Evolutionary conservation across 345 rosid species (phyloP), one percentile per base, ranked within the genome.

Genomic region (Excoecaria agallocha): DNA sequence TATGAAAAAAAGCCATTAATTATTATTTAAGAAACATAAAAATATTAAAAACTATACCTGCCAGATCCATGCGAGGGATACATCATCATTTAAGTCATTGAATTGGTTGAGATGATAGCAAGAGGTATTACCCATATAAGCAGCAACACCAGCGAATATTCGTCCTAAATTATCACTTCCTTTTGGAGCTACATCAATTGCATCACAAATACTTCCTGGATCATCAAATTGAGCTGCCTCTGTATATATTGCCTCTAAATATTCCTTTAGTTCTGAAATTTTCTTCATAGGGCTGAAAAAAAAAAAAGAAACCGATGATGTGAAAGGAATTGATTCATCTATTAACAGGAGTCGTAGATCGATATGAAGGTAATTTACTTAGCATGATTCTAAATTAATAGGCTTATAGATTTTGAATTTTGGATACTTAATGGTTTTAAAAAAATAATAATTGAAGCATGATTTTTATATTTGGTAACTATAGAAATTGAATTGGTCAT

Each of bases 111-210:
- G 41, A 64, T 84, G 80, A 68, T 85, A 87, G 79, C 88, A 87
- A 16, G 88, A 70, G 2, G 11, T 16, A 15, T 78, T 58, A 39
- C 85, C 82, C 74, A 56, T 70, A 51, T 55, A 78, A 71, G 86
- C 86, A 46, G 74, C 83, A 38, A 87, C 77, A 25, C 89, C 91
- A 10, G 80, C 74, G 57, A 83, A 78, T 41, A 87, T 84, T 25
- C 65, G 73, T 5, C 61, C 68, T 0, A 87, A 84, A 56, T 75
- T 24, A 35, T 76, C 80, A 0, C 68, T 75, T 17, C 79, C 80
- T 9, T 74, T 30, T 0, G 80, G 66, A 19, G 76, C 82, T 51
- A 81, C 82, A 58, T 86, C 81, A 8, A 88, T 81, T 70, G 75
- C 86, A 20, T 69, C 45, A 50, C 89, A 86, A 17, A 88, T 56